A percentile compares a stretch with the other conserved stretches of the same genome.
These are phyloP conservation scores for Xylariaceae sp. DNA, from an alignment of 2,329 filamentous ascomycete genomes.

Conservation along the genomic window DNA sequence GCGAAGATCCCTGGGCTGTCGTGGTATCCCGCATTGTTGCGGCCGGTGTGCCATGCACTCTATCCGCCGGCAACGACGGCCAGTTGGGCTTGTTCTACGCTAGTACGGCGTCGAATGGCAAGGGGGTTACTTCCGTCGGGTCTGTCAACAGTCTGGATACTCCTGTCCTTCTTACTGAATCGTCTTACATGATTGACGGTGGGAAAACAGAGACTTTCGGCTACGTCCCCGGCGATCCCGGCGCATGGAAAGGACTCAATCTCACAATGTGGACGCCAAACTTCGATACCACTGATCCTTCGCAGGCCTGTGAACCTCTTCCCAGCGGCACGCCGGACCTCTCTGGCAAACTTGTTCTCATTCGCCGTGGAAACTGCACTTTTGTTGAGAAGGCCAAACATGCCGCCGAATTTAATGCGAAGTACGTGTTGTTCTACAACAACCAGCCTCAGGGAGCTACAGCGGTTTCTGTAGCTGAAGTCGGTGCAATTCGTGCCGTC, in stretches of 20 bases:
- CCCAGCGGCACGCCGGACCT: constrained; percentile 53
- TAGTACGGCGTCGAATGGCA: constrained; percentile 44
- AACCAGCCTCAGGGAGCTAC: constrained; percentile 37
- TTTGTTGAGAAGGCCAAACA: constrained; percentile 51
- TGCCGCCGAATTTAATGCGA: constrained; percentile 50
- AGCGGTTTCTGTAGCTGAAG: constrained; percentile 31
- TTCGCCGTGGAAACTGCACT: constrained; percentile 54
- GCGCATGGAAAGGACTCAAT: constrained; percentile 40
- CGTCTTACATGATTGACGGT: constrained; percentile 38
- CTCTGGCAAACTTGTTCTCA: constrained; percentile 51
- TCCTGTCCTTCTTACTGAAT: constrained; percentile 40
- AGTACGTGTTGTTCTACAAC: constrained; percentile 60
- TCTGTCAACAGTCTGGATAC: constrained; percentile 45
- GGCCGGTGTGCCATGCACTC: constrained; percentile 47
- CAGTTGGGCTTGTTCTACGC: constrained; percentile 44
- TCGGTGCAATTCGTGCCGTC: constrained; percentile 19
- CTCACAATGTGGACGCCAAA: constrained; percentile 47
- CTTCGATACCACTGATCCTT: constrained; percentile 43
- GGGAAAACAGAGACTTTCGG: constrained; percentile 37
- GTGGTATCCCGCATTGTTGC: constrained; percentile 49
- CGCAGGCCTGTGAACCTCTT: constrained; percentile 48
- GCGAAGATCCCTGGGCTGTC: constrained; percentile 46
- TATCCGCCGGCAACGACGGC: constrained; percentile 51
- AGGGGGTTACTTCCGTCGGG: constrained; percentile 43
- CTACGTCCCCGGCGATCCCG: constrained; percentile 39